Evolutionary conservation across 2,329 filamentous ascomycete species (phyloP).

Genomic region (Ophiostoma himal-ulmi): DNA sequence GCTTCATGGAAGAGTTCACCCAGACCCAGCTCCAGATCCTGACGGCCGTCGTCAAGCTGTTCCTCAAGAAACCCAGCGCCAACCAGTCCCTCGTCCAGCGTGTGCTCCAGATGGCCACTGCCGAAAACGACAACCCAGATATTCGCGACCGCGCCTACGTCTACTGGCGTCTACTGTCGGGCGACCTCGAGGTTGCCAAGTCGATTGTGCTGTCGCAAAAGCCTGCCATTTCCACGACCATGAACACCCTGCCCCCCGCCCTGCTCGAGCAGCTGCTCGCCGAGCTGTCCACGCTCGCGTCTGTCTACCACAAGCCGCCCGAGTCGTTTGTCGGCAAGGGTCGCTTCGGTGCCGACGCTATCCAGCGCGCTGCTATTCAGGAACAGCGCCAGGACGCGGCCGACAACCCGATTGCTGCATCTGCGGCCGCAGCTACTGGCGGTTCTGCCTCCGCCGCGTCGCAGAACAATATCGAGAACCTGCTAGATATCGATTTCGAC

Average conservation of each 20-base stretch:
- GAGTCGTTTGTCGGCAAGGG: conserved; percentile 98
- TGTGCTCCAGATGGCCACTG: conserved; percentile 85
- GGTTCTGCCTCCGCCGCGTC: conserved; percentile 41
- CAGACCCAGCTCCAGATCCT: conserved; percentile 98
- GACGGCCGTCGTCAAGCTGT: conserved; percentile 94
- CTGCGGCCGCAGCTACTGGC: conserved; percentile 56
- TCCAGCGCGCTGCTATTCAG: conserved; percentile 92
- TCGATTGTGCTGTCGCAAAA: conserved; percentile 90
- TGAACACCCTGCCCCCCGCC: conserved; percentile 75
- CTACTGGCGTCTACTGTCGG: conserved; percentile 94
- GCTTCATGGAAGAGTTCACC: conserved; percentile 92
- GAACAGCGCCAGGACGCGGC: conserved; percentile 88
- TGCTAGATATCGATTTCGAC: conserved; percentile 68
- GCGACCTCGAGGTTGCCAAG: conserved; percentile 86
- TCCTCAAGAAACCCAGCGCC: conserved; percentile 91
- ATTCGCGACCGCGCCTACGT: conserved; percentile 95
- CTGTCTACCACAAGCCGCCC: conserved; percentile 96
- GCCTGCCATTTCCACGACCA: conserved; percentile 88
- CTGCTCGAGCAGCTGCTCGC: conserved; percentile 84
- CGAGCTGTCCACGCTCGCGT: conserved; percentile 90
- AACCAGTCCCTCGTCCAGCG: conserved; percentile 90
- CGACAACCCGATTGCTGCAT: conserved; percentile 90
- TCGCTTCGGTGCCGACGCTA: conserved; percentile 85
- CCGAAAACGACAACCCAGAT: conserved; percentile 95
- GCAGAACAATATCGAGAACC: conserved; percentile 83